Base-by-base conservation (phyloP, 139 green algal species). In the Chlamydomonas incerta region DNA sequence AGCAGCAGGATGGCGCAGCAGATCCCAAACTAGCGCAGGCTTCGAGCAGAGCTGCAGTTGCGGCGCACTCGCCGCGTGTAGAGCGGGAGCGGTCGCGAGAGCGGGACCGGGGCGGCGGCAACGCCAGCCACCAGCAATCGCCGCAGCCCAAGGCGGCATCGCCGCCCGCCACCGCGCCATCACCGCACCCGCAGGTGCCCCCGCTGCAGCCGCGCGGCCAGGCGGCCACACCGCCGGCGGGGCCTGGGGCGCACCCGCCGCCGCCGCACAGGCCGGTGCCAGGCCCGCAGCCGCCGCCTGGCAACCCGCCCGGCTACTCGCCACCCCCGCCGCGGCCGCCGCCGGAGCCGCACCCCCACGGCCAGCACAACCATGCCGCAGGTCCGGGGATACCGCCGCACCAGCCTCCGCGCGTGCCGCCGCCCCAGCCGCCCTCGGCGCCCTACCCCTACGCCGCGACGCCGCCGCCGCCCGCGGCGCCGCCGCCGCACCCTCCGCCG, bases 1-100 rank as follows among this genome's bases (percentile, higher is more conserved):
- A 81, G 41, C 60, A 81, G n/a, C 37, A 46, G 70, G 55, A 66
- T 29, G 18, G 33, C 47, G 68, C 33, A 50, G 69, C 62, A 77
- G 73, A 65, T 50, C 41, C 41, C 6, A 50, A 50, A 8, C 41
- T 8, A 50, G 41, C 8, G 41, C 41, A 50, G 41, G 41, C 41
- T 13, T 5, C 41, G 8, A 50, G 41, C 41, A 50, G 41, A 8
- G 41, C 41, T 2, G 10, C 20, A 63, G 10, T n/a, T n/a, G n/a
- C 20, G 2, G 34, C 35, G 34, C 76, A 55, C 6, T 34, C 47
- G 29, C 70, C 41, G 55, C 72, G 47, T 14, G 31, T 41, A 60
- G n/a, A 63, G 52, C 63, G 58, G 13, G 34, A 37, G 55, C 55
- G 55, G 55, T 29, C 20, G 10, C 55, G 55, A 5, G 21, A 26